Conservation (phyloP, 495 filamentous ascomycete species). For the Friedmanniomyces simplex region DNA sequence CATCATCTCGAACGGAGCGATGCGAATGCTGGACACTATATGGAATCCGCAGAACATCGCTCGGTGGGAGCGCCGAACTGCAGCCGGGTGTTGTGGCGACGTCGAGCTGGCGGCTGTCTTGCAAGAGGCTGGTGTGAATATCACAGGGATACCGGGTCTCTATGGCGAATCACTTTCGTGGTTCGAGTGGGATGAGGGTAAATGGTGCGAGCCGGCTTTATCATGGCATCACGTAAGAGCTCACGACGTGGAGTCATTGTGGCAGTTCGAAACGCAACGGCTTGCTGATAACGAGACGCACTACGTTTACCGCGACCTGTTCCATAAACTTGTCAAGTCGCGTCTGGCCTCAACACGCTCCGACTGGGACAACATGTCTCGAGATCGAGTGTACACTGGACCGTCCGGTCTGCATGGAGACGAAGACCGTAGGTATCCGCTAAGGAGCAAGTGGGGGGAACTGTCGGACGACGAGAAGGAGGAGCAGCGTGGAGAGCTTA, state of each 20-base stretch:
- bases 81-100: slow-evolving; percentile 3
- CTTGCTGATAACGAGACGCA: neutral
- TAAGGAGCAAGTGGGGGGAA: neutral
- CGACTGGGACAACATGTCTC: slow-evolving; percentile 1
- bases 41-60: neutral
- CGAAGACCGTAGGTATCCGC: neutral
- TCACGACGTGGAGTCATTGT: slow-evolving; percentile 5
- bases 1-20: slow-evolving; percentile 39
- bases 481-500: neutral
- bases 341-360: neutral
- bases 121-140: slow-evolving; percentile 1
- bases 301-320: slow-evolving; percentile 7
- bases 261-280: neutral
- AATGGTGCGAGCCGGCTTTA: slow-evolving; percentile 3
- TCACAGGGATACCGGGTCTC: neutral
- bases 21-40: slow-evolving; percentile 20
- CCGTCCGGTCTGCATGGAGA: neutral
- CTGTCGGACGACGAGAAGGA: neutral
- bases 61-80: neutral
- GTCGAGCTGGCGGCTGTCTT: neutral
- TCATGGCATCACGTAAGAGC: slow-evolving; percentile 6
- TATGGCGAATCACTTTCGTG: neutral
- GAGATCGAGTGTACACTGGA: neutral
- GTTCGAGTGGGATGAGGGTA: neutral
- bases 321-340: neutral